Evolutionary conservation across 805 yeast genomes (phyloP).

Genomic region (Hanseniaspora osmophila): DNA sequence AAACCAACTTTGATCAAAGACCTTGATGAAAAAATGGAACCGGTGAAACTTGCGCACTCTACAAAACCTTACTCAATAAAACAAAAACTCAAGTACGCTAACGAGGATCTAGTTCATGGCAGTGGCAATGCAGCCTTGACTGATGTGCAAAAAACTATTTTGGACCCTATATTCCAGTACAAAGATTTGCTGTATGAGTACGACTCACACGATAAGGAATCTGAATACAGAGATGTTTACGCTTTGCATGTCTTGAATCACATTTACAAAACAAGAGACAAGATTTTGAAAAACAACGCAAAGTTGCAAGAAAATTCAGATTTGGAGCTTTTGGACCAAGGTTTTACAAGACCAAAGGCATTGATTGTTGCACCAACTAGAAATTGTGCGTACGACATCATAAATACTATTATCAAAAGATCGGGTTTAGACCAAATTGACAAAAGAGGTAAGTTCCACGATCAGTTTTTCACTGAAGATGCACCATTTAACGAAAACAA

Average conservation of each 20-base stretch:
- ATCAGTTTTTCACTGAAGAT: conserved; percentile 48
- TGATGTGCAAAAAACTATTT: conserved; percentile 34
- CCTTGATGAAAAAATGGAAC: conserved; percentile 7
- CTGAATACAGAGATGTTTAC: conserved; percentile 47
- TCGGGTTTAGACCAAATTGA: conserved; percentile 67
- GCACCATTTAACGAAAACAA: conserved; percentile 34
- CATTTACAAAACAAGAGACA: conserved; percentile 71
- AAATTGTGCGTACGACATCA: conserved; percentile 56
- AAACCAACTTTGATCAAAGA: conserved; percentile 13
- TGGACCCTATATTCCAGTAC: conserved; percentile 58
- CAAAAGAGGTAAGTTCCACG: conserved; percentile 58
- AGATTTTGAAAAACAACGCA: conserved; percentile 63
- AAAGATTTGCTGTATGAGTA: conserved; percentile 55
- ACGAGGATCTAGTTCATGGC: conserved; percentile 14
- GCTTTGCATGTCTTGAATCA: conserved; percentile 69
- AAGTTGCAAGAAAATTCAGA: conserved; percentile 30
- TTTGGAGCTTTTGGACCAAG: conserved; percentile 76
- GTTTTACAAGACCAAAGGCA: conserved; percentile 87
- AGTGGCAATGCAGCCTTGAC: conserved; percentile 17
- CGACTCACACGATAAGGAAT: conserved; percentile 29
- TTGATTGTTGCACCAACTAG: conserved; percentile 75
- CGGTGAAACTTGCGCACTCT: conserved; percentile 12
- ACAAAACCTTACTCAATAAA: conserved; percentile 29
- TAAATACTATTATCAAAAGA: conserved; percentile 43
- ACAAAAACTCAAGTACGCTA: conserved; percentile 25